Conservation (phyloP, 345 rosid species). For the Citrus mangshanensis region DNA sequence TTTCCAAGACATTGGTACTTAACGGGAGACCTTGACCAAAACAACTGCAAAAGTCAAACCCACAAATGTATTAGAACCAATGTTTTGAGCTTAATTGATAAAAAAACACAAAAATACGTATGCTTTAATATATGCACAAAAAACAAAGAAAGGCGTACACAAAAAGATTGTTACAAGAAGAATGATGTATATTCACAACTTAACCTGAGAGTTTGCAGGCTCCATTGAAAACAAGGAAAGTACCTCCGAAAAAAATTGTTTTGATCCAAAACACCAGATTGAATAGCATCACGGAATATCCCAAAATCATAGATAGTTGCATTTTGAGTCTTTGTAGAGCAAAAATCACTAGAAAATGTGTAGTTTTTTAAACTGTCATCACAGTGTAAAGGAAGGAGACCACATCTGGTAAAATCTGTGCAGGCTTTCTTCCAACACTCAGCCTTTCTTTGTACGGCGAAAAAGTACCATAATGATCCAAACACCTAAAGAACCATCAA, state of each 20-base stretch:
- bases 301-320: neutral
- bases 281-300: neutral
- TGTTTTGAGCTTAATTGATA: no score
- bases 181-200: neutral
- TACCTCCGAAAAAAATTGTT: neutral
- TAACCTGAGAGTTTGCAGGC: neutral
- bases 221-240: neutral
- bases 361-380: neutral
- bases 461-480: neutral
- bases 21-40: neutral
- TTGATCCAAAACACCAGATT: neutral
- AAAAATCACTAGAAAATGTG: neutral
- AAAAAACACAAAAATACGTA: no score
- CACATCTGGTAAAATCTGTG: neutral
- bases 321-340: neutral
- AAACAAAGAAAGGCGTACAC: no score
- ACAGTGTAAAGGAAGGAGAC: neutral
- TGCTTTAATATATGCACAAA: no score
- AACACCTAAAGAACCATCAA: neutral
- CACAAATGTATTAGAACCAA: no score
- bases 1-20: conserved; percentile 3
- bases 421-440: conserved; percentile 6
- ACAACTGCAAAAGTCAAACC: conserved; percentile 2
- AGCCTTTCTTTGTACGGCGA: neutral
- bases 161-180: no score